A percentile compares a stretch with the other conserved stretches of the same genome.
These are phyloP conservation scores for Camelina laxa DNA, from an alignment of 345 rosid species.

Conservation along the genomic window DNA sequence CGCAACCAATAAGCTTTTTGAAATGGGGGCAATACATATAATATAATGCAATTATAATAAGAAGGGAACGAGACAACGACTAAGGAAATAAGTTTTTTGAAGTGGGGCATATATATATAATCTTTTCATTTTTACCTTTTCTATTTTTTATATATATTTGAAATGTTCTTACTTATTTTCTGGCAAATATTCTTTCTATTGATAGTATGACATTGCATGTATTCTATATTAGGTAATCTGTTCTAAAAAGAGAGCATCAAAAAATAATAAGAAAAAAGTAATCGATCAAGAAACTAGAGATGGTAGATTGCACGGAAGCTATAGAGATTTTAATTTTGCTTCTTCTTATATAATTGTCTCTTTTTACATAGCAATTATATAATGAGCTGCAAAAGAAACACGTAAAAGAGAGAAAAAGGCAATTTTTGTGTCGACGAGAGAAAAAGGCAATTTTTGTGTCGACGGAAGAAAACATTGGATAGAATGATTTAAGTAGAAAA, in stretches of 20 bases:
- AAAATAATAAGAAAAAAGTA: too few species aligned
- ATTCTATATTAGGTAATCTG: too few species aligned
- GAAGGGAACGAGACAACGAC: too few species aligned
- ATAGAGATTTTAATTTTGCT: not conserved
- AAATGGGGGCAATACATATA: too few species aligned
- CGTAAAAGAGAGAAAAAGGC: conserved; percentile 24
- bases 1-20: too few species aligned
- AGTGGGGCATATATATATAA: too few species aligned
- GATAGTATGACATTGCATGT: not conserved
- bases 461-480: conserved; percentile 23
- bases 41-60: too few species aligned
- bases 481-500: not conserved
- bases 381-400: not conserved
- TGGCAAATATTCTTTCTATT: not conserved
- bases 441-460: conserved; percentile 25
- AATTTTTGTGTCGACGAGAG: not conserved
- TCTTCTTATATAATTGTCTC: not conserved
- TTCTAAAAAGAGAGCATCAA: not conserved
- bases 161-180: not conserved
- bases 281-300: not conserved
- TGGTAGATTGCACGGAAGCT: not conserved
- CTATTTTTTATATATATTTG: too few species aligned
- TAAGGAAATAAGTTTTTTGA: too few species aligned
- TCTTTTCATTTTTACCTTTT: too few species aligned
- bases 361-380: not conserved